Percentiles rank a stretch among this genome's conserved stretches.
phyloP scores from a whole-genome alignment of 1,139 yeast species.

The Hansenula lynferdii region DNA sequence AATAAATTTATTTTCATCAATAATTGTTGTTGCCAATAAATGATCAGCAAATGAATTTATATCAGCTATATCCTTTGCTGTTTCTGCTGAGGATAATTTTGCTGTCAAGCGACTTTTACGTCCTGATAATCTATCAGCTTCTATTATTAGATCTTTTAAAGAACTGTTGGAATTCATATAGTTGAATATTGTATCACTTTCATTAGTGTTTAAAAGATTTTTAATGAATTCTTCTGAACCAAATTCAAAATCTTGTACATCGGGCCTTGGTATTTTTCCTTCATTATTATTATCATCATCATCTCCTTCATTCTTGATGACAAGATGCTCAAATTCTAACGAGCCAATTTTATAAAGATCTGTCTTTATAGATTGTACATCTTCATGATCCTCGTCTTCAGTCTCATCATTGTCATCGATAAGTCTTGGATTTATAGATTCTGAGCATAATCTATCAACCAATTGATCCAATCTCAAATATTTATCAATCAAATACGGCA shows the following conservation, averaged over 20 bases:
- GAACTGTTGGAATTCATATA: conserved; percentile 18
- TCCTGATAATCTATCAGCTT: conserved; percentile 15
- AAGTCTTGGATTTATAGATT: conserved; percentile 18
- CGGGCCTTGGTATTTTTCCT: no score
- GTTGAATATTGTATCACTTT: conserved; percentile 19
- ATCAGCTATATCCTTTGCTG: conserved; percentile 8
- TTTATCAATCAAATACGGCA: conserved; percentile 66
- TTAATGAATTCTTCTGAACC: conserved; percentile 34
- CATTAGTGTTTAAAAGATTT: conserved; percentile 26
- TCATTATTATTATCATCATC: no score
- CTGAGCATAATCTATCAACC: conserved; percentile 36
- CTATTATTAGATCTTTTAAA: conserved; percentile 16
- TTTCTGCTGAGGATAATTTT: conserved; percentile 14
- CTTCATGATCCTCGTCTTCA: conserved; percentile 4
- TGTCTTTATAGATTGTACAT: conserved; percentile 6
- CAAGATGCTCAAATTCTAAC: conserved; percentile 48
- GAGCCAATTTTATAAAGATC: conserved; percentile 48
- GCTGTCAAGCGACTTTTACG: conserved; percentile 14
- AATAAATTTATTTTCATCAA: conserved; percentile 13
- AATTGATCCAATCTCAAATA: conserved; percentile 58
- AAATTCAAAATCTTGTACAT: conserved; percentile 23
- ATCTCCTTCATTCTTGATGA: conserved; percentile 36
- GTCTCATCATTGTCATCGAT: conserved; percentile 17
- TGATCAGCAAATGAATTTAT: conserved; percentile 4
- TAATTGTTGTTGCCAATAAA: conserved; percentile 9